These are phyloP conservation scores for Cruciata laevipes DNA, from an alignment of 257 asterid genomes.

Conservation along the genomic window DNA sequence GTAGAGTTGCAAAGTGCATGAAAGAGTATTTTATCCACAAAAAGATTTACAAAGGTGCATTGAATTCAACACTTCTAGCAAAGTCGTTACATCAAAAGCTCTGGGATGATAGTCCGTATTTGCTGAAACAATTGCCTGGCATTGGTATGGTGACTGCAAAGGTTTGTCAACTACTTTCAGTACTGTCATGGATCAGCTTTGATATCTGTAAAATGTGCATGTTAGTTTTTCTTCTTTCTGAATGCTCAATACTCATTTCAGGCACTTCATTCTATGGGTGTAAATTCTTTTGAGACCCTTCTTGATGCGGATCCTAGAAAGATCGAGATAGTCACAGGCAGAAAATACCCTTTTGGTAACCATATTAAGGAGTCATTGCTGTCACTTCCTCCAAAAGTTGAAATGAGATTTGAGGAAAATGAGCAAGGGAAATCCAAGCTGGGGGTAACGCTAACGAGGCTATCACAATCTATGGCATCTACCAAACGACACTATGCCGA, in stretches of 20 bases:
- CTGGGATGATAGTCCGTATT: constrained; percentile 91
- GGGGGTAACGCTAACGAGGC: constrained; percentile 64
- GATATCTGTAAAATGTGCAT: not conserved
- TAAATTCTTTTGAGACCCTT: constrained; percentile 69
- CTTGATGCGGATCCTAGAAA: constrained; percentile 90
- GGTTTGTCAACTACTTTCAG: constrained; percentile 32
- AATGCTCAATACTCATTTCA: constrained; percentile 21
- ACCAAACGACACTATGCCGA: constrained; percentile 78
- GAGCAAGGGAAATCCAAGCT: constrained; percentile 63
- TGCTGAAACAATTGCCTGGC: constrained; percentile 95
- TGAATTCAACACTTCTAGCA: constrained; percentile 61
- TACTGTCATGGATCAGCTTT: not conserved
- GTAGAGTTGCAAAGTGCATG: constrained; percentile 93
- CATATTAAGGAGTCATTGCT: constrained; percentile 80
- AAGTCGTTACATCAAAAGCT: constrained; percentile 82
- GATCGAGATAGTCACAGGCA: constrained; percentile 81
- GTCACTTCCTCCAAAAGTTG: constrained; percentile 76
- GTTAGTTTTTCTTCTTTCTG: constrained; percentile 8
- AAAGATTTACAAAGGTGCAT: constrained; percentile 75
- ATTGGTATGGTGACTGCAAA: constrained; percentile 99
- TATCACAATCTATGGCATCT: constrained; percentile 48
- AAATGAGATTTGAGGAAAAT: constrained; percentile 58
- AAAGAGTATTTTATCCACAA: constrained; percentile 76
- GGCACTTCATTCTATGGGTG: constrained; percentile 96
- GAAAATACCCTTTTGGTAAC: constrained; percentile 95